phyloP scores from a whole-genome alignment of 2,329 filamentous ascomycete species.

The Ceratocystis albifundus region DNA sequence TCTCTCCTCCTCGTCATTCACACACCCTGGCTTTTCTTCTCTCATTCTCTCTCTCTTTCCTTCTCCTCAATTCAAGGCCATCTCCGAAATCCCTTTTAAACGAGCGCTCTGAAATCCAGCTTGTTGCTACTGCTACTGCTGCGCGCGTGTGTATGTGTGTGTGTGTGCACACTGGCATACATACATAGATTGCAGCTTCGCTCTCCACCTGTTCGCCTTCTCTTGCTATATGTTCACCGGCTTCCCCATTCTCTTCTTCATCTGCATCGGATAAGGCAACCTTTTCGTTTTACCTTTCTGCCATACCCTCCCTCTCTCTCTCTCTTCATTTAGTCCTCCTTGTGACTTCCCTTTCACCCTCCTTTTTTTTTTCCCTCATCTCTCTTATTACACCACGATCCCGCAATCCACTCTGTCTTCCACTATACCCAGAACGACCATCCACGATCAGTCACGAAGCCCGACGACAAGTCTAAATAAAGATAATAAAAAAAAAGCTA shows the following conservation, averaged over 20 bases:
- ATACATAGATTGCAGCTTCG: too few species aligned
- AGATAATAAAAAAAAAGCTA: too few species aligned
- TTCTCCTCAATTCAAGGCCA: not conserved
- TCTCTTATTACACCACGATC: not conserved
- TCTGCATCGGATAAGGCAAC: too few species aligned
- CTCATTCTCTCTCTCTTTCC: not conserved
- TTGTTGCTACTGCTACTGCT: not conserved
- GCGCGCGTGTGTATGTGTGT: too few species aligned
- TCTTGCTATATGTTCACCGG: too few species aligned
- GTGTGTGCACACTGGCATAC: not conserved
- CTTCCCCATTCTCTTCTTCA: too few species aligned
- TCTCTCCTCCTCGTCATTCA: not conserved
- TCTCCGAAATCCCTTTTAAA: not conserved
- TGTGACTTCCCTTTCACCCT: too few species aligned
- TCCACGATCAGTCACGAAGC: not conserved
- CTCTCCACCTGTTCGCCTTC: too few species aligned
- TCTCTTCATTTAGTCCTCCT: too few species aligned
- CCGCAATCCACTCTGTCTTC: not conserved
- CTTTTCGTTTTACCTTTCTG: too few species aligned
- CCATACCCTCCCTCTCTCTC: too few species aligned
- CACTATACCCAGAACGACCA: constrained; percentile 1
- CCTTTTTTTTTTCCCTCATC: not conserved
- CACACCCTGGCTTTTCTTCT: not conserved
- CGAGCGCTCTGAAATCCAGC: not conserved
- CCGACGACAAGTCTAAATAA: not conserved